Base-by-base conservation (phyloP, 345 rosid genomes). In the Orychophragmus violaceus region DNA sequence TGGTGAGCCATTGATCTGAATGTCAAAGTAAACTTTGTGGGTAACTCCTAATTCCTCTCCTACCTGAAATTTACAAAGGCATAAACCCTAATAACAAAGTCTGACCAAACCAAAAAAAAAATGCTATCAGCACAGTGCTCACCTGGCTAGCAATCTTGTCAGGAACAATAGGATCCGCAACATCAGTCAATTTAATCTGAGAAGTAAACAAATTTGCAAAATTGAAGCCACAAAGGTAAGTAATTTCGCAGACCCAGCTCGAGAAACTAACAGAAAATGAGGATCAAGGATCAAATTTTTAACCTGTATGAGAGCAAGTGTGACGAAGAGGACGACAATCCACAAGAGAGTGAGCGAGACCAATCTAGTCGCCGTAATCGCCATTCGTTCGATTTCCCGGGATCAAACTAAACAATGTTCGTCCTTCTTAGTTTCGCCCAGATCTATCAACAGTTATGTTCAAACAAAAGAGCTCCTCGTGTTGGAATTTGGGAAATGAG, bases 11-110 rank as follows among this genome's bases (percentile, higher is more conserved):
- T 76, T 90, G 63, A 90, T 86, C 79, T 94, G 84, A 48, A 94
- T 74, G 59, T 94, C 99, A 62, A 94, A 94, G 74, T 76, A 94
- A 66, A 94, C 99, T 78, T 84, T 84, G 76, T 83, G 89, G 1
- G 99, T 94, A 45, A 90, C 80, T 70, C 71, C 83, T 58, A 77
- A 66, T 61, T 85, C 82, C 62, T 72, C 85, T 64, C 71, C 83
- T 0, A 68, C 86, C 89, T 84, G 68, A 32, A 30, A 5, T 49
- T 33, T 29, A 8, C 9, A 62, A 59, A 19, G 21, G 6, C 35
- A 17, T 10, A 30, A 69, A 7, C 16, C 37, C 23, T 33, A 25
- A 30, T 66, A 17, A 59, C 39, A 69, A 27, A 33, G 1, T 19
- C 39, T 61, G 8, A 23, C n/a, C 16, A 8, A 1, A 69, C 5